Evolutionary conservation across 495 filamentous ascomycete species (phyloP).

Genomic region (Baudoinia panamericana): DNA sequence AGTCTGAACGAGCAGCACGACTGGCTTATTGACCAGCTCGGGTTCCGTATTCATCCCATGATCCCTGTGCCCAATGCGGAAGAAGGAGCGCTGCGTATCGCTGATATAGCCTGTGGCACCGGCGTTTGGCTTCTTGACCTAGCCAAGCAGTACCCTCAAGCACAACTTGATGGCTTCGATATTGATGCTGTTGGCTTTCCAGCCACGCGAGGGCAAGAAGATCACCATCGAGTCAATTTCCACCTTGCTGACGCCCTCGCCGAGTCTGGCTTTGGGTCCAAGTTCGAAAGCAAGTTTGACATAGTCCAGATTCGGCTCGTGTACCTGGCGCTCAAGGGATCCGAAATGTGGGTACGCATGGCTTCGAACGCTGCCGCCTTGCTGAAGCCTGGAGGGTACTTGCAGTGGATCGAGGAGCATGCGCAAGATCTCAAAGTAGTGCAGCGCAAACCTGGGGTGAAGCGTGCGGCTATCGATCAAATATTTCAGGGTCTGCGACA

Average conservation of each 20-base stretch:
- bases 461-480: not conserved
- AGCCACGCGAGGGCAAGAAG: not conserved
- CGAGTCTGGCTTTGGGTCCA: not conserved
- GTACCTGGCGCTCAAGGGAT: not conserved
- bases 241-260: not conserved
- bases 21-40: not conserved
- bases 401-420: constrained; percentile 3
- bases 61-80: not conserved
- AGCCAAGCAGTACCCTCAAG: not conserved
- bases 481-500: no score
- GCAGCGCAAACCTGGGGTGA: not conserved
- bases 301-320: not conserved
- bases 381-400: constrained; percentile 2
- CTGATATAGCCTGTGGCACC: constrained; percentile 1
- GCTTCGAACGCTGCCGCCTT: not conserved
- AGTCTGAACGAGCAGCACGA: constrained; percentile 6
- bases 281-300: constrained; percentile 2
- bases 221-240: not conserved
- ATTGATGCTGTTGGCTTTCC: not conserved
- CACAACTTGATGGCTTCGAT: constrained; percentile 3
- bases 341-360: not conserved
- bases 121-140: constrained; percentile 1
- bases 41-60: constrained; percentile 1
- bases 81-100: not conserved
- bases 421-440: not conserved